Base-by-base conservation (phyloP, 2,329 filamentous ascomycete species). In the Trichophaea hybrida region DNA sequence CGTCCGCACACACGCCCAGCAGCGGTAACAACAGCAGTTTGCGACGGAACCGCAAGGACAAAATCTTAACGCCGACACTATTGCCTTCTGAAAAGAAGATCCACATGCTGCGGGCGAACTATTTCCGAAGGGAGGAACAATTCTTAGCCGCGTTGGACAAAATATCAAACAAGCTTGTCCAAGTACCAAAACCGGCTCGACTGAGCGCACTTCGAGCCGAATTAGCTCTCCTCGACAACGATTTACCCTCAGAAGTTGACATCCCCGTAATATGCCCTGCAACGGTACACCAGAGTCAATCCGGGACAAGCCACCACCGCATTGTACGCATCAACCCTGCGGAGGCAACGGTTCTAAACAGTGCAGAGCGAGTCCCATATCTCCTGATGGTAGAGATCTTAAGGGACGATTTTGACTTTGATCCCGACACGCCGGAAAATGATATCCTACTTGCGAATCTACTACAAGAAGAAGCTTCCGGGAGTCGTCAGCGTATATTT, bases 361-460 rank as follows among this genome's bases (percentile, higher is more conserved):
- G 87, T 70, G 87, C 87, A 4, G 86, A 93, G 71, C 86, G 89
- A 70, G 87, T 93, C 49, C 87, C 87, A 0, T 93, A 89, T 72
- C 73, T 93, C 54, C 77, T 93, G 33, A 90, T 93, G 86, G 81
- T 91, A 1, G 87, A 93, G 69, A 83, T 93, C 24, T 73, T 93
- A 52, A 77, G 84, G 31, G 86, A 91, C 65, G 87, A 93, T 68
- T 91, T 93, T 69, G 83, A 84, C 37, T 93, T 93, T 67, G 83
- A 91, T 66, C 85, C 86, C 0, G 81, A 85, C 35, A 84, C 82
- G 0, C 75, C 79, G 33, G 84, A 88, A 64, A 93, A 93, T 67
- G 78, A 85, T 68, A 77, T 80, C 56, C 73, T 93, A 24, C 71
- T 86, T 37, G 72, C 74, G 8, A 78, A 73, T 6, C 71, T 86